Percentiles rank a stretch among this genome's conserved stretches.
phyloP scores from a whole-genome alignment of 257 asterid genomes.

The Nicotiana tabacum region DNA sequence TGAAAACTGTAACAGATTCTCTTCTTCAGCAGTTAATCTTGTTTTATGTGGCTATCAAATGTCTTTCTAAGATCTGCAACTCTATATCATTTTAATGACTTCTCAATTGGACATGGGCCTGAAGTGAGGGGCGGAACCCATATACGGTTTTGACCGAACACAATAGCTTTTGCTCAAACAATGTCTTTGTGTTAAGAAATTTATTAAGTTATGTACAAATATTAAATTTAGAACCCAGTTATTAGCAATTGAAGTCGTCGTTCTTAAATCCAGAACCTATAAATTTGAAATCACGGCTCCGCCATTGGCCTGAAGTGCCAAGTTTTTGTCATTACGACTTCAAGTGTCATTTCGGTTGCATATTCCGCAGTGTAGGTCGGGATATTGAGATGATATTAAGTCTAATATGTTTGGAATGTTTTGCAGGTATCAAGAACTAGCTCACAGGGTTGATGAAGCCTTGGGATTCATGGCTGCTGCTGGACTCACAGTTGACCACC shows the following conservation, averaged over 20 bases:
- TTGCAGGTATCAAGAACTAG: slow-evolving; percentile 70
- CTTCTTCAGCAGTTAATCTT: neutral
- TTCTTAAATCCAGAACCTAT: no score
- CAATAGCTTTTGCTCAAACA: no score
- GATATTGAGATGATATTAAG: neutral
- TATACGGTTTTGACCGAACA: no score
- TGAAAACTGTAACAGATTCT: neutral
- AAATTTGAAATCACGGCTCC: no score
- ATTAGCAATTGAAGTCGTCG: no score
- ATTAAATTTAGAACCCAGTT: no score
- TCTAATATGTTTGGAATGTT: slow-evolving; percentile 10
- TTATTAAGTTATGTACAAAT: no score
- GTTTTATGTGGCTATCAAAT: neutral
- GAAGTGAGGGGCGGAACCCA: no score
- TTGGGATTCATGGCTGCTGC: slow-evolving; percentile 87
- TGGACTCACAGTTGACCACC: slow-evolving; percentile 75
- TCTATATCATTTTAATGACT: neutral
- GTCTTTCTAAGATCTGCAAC: neutral
- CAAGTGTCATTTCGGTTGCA: neutral
- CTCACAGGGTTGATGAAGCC: slow-evolving; percentile 88
- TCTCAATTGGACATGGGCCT: neutral
- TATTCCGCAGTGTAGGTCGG: neutral
- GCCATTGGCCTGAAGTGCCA: neutral
- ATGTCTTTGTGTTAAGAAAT: no score
- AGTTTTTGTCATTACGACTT: neutral